Base-by-base conservation (phyloP, 345 rosid species). In the Kandelia obovata region DNA sequence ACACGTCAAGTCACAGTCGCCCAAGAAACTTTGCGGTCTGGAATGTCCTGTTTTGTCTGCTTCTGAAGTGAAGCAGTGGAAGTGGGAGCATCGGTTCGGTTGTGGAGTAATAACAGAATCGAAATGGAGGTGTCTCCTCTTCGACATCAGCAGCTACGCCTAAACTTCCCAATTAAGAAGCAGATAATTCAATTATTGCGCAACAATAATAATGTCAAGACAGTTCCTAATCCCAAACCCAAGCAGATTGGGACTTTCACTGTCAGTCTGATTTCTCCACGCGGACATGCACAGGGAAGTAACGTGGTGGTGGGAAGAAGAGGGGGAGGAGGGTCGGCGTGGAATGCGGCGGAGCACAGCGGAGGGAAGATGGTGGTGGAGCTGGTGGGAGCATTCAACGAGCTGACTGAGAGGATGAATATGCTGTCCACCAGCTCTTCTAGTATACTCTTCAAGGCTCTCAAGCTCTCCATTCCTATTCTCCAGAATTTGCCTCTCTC, bases 351-450 rank as follows among this genome's bases (percentile, higher is more conserved):
- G 49, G 92, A 87, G 69, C 88, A 87, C 56, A 83, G 85, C 5
- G 96, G 97, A 62, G 98, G 96, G 55, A 89, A 88, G 91, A 89
- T 89, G 97, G 97, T 94, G 78, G 95, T 91, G 72, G 88, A 94
- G 87, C 89, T 94, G n/a, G 96, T 94, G 20, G 96, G 96, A 53
- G 91, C 97, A 17, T 94, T 94, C 81, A 94, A 91, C 57, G 83
- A 89, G 81, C 85, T 91, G 1, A 88, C 96, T 25, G 92, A 88
- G 81, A 84, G 94, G 73, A 94, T 91, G 88, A 89, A 83, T 59
- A 88, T 87, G 61, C 53, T 94, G 3, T 94, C 98, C 16, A 88
- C 85, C 26, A 83, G 92, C 71, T 89, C 97, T 16, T 89, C 97
- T 56, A 76, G 89, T 31, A 56, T 89, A 57, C 92, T 89, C 58